Evolutionary conservation across 257 asterid species (phyloP).

Genomic region (Nicotiana sylvestris): DNA sequence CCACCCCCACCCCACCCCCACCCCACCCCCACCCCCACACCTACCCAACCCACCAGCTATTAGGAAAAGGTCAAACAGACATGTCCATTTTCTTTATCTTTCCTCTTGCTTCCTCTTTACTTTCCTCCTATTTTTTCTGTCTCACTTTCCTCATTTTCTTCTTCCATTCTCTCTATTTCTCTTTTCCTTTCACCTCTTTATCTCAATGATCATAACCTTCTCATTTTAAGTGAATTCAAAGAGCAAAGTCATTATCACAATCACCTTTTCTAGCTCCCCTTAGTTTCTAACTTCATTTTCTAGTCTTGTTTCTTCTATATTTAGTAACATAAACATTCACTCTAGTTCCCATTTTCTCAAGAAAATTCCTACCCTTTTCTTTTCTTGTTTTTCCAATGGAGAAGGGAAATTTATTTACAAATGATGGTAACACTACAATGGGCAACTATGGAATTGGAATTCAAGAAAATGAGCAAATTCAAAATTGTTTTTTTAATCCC

Average conservation of each 20-base stretch:
- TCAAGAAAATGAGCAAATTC: slow-evolving; percentile 22
- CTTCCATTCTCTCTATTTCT: background rate
- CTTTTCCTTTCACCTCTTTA: background rate
- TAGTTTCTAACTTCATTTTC: background rate
- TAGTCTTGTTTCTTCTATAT: slow-evolving; percentile 8
- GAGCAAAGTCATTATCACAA: slow-evolving; percentile 11
- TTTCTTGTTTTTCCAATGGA: slow-evolving; percentile 28
- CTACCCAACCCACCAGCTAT: background rate
- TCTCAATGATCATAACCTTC: background rate
- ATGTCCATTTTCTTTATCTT: slow-evolving; percentile 28
- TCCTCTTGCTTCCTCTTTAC: slow-evolving; percentile 44
- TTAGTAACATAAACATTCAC: background rate
- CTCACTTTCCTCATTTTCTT: slow-evolving; percentile 7
- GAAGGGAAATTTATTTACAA: slow-evolving; percentile 29
- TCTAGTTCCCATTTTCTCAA: slow-evolving; percentile 12
- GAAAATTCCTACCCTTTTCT: slow-evolving; percentile 8
- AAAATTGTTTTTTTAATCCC: slow-evolving; percentile 34
- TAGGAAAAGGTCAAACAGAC: slow-evolving; percentile 46
- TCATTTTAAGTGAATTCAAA: slow-evolving; percentile 17
- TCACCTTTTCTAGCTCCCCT: background rate
- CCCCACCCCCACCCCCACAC: background rate
- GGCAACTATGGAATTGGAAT: slow-evolving; percentile 4
- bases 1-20: background rate
- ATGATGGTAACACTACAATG: slow-evolving; percentile 11
- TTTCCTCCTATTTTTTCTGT: slow-evolving; percentile 31